Conservation (phyloP, 768 basidiomycete genomes). For the Rhodosporidiobolus sp. region DNA sequence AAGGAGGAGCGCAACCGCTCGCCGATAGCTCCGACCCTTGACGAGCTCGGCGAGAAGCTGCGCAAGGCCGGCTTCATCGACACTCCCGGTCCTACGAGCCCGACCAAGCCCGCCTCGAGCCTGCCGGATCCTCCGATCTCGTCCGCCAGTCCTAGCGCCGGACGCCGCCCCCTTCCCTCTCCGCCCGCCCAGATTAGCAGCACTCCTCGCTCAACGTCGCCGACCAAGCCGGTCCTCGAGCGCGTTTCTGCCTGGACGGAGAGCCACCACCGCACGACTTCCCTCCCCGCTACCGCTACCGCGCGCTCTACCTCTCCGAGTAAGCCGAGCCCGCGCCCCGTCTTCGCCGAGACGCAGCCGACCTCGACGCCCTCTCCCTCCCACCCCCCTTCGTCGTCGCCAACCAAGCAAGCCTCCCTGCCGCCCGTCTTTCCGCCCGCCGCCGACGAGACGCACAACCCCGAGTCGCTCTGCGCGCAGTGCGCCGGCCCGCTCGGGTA, state of each 20-base stretch:
- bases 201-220: background rate
- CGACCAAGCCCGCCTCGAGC: background rate
- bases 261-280: background rate
- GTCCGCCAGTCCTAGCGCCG: too few relatives aligned
- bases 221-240: background rate
- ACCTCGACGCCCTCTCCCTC: background rate
- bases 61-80: conserved; percentile 3
- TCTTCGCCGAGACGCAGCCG: too few relatives aligned
- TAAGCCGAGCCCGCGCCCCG: too few relatives aligned
- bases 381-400: background rate
- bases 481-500: conserved; percentile 29
- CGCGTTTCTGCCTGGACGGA: too few relatives aligned
- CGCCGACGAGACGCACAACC: background rate
- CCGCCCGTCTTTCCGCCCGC: too few relatives aligned
- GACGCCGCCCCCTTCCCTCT: background rate
- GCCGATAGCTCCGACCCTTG: conserved; percentile 18
- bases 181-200: background rate
- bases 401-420: background rate
- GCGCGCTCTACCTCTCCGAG: background rate
- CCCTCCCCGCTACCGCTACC: background rate
- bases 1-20: conserved; percentile 21
- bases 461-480: conserved; percentile 6
- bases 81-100: background rate
- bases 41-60: conserved; percentile 35
- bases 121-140: too few relatives aligned